Evolutionary conservation across 2,329 filamentous ascomycete genomes (phyloP).

Genomic region (Delphinella strobiligena): DNA sequence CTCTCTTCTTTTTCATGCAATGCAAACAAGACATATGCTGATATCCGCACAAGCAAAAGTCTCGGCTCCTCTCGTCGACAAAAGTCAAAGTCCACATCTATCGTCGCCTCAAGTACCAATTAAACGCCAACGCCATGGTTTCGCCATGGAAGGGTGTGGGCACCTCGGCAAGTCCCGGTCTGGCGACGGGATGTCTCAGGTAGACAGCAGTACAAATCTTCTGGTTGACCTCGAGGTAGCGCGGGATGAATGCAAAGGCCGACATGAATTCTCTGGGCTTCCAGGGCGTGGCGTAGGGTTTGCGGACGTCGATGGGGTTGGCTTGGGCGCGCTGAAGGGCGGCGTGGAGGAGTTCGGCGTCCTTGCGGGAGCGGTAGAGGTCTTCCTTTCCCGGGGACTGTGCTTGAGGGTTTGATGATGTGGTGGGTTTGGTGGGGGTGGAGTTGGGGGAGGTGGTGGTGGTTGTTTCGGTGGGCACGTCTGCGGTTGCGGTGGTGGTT

Average conservation of each 20-base stretch:
- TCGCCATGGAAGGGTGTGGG: slow-evolving; percentile 66
- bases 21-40: too few species aligned
- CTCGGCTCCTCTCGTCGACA: not conserved
- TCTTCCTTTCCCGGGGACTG: slow-evolving; percentile 30
- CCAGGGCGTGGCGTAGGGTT: slow-evolving; percentile 91
- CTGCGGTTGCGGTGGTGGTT: slow-evolving; percentile 7
- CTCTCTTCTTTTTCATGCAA: too few species aligned
- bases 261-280: slow-evolving; percentile 73
- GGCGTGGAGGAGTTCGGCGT: slow-evolving; percentile 41
- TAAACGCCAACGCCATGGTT: slow-evolving; percentile 72
- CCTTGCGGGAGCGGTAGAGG: slow-evolving; percentile 40
- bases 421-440: not conserved
- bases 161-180: slow-evolving; percentile 59
- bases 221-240: slow-evolving; percentile 95
- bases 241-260: slow-evolving; percentile 86
- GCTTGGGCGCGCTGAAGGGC: slow-evolving; percentile 54
- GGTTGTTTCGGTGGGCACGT: slow-evolving; percentile 12
- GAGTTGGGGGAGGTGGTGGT: slow-evolving; percentile 6
- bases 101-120: slow-evolving; percentile 82
- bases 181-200: slow-evolving; percentile 81
- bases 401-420: slow-evolving; percentile 11
- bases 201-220: slow-evolving; percentile 95
- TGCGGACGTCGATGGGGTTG: slow-evolving; percentile 63
- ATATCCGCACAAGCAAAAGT: too few species aligned
- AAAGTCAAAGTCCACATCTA: too few species aligned